phyloP scores from a whole-genome alignment of 768 basidiomycete species.

The Trametes cinnabarina region DNA sequence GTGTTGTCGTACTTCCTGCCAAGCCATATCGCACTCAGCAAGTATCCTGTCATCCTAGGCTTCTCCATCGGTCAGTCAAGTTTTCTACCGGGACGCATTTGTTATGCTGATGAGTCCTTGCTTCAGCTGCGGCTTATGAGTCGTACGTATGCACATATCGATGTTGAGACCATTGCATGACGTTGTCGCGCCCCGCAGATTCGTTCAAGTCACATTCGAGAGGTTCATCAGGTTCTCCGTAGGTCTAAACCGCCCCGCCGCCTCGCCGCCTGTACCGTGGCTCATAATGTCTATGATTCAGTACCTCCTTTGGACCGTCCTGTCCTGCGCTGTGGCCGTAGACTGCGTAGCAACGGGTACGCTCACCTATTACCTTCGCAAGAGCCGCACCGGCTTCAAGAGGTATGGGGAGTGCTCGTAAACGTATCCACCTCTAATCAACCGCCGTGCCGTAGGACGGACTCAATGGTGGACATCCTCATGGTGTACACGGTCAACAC shows the following conservation, averaged over 20 bases:
- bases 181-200: neutral
- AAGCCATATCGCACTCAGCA: too few species aligned
- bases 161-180: neutral
- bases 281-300: neutral
- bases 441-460: neutral
- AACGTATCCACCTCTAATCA: too few species aligned
- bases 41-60: too few species aligned
- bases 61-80: neutral
- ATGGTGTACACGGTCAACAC: constrained; percentile 4
- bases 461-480: constrained; percentile 3
- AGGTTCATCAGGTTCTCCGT: neutral
- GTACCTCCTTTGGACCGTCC: neutral
- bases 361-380: neutral
- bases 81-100: neutral
- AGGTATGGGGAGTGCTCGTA: neutral
- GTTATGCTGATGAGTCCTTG: too few species aligned
- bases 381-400: constrained; percentile 1
- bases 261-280: too few species aligned
- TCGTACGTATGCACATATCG: neutral
- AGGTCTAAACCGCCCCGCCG: too few species aligned
- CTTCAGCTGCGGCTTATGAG: neutral
- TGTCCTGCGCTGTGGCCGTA: neutral
- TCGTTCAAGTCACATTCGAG: neutral
- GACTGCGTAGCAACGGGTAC: neutral
- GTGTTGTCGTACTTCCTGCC: too few species aligned